These are phyloP conservation scores for Epichloe elymi DNA, from an alignment of 2,329 filamentous ascomycete species.

Conservation along the genomic window DNA sequence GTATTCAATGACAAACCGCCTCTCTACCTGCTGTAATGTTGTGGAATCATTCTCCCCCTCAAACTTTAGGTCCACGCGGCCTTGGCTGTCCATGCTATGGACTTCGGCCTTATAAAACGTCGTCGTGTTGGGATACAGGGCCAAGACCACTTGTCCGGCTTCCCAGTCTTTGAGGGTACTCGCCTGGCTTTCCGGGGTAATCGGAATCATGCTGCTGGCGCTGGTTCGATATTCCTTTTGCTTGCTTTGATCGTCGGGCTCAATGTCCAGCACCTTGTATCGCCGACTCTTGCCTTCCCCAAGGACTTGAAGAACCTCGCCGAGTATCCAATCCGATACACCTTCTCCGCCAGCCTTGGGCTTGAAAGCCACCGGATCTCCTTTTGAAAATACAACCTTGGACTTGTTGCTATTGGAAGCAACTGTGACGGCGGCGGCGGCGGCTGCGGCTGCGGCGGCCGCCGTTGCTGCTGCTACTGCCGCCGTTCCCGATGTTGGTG, in stretches of 20 bases:
- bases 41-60: conserved; percentile 66
- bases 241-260: conserved; percentile 57
- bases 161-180: conserved; percentile 46
- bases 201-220: conserved; percentile 64
- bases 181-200: conserved; percentile 41
- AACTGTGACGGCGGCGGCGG: background rate
- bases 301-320: conserved; percentile 61
- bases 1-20: conserved; percentile 66
- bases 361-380: conserved; percentile 55
- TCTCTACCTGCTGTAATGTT: conserved; percentile 62
- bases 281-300: conserved; percentile 66
- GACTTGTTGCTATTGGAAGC: conserved; percentile 21
- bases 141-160: conserved; percentile 58
- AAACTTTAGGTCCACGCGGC: conserved; percentile 55
- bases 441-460: background rate
- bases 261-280: conserved; percentile 70
- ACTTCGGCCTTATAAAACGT: conserved; percentile 80
- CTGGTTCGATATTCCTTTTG: conserved; percentile 58
- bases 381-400: conserved; percentile 45
- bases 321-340: conserved; percentile 55
- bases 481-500: background rate
- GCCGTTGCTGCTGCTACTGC: background rate
- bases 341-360: conserved; percentile 40
- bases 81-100: conserved; percentile 48
- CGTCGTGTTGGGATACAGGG: conserved; percentile 70